A percentile compares a stretch with the other conserved stretches of the same genome.
These are phyloP conservation scores for Boletus sensibilis DNA, from an alignment of 768 basidiomycete genomes.

Conservation along the genomic window DNA sequence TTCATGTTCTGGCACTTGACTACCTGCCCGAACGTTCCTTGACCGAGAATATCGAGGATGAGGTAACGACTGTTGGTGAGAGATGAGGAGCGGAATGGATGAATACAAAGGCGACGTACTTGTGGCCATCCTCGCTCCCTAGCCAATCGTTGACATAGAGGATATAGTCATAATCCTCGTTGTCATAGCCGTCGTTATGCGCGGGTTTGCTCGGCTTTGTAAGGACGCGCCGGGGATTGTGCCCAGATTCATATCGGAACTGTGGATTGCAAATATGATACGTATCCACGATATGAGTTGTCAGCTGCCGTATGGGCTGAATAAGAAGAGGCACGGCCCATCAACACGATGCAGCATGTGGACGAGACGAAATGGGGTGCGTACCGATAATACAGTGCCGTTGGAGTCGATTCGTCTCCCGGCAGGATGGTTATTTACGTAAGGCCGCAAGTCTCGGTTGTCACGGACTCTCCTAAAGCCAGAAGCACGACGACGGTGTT, in stretches of 20 bases:
- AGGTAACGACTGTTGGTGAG: conserved; percentile 64
- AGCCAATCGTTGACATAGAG: conserved; percentile 98
- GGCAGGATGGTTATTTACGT: conserved; percentile 56
- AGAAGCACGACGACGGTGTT: conserved; percentile 62
- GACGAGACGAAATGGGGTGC: conserved; percentile 31
- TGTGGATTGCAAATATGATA: conserved; percentile 93
- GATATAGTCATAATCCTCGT: conserved; percentile 99
- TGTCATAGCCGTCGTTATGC: conserved; percentile 97
- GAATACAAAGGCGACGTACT: conserved; percentile 51
- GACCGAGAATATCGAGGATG: conserved; percentile 96
- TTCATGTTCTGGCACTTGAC: conserved; percentile 99
- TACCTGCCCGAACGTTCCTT: conserved; percentile 98
- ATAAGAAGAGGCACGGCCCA: background rate
- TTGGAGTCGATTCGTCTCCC: conserved; percentile 77
- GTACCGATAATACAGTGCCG: conserved; percentile 78
- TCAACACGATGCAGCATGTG: conserved; percentile 10
- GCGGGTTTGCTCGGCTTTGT: conserved; percentile 96
- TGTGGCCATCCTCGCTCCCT: conserved; percentile 91
- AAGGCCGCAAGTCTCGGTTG: conserved; percentile 73
- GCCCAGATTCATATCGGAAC: conserved; percentile 92
- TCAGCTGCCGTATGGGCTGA: conserved; percentile 67
- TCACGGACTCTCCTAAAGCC: conserved; percentile 82
- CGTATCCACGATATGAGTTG: conserved; percentile 84
- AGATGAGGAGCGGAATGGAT: conserved; percentile 6
- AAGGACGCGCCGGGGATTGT: conserved; percentile 93